These are phyloP conservation scores for Drechslerella dactyloides DNA, from an alignment of 2,329 filamentous ascomycete genomes.

Conservation along the genomic window DNA sequence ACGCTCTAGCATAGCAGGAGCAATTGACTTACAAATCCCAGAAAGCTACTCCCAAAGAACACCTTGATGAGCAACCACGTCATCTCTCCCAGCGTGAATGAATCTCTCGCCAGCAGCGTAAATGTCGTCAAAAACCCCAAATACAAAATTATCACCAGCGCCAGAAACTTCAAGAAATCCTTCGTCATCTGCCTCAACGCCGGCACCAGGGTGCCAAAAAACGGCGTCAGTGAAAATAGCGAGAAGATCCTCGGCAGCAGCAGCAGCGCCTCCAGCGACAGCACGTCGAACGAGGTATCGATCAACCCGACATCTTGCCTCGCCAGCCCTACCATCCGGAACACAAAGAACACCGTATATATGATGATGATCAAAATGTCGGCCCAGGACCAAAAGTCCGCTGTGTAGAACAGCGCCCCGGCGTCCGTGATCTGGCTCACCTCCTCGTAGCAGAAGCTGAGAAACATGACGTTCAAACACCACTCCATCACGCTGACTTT, in stretches of 20 bases:
- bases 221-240: constrained; percentile 82
- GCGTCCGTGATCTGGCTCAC: constrained; percentile 84
- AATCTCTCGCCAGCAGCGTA: constrained; percentile 74
- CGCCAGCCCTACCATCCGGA: constrained; percentile 73
- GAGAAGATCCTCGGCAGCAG: constrained; percentile 89
- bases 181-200: constrained; percentile 94
- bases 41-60: constrained; percentile 77
- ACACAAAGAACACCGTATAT: constrained; percentile 71
- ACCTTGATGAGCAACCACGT: constrained; percentile 79
- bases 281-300: constrained; percentile 83
- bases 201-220: constrained; percentile 86
- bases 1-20: constrained; percentile 66
- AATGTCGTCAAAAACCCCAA: constrained; percentile 88
- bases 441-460: constrained; percentile 66
- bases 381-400: constrained; percentile 81
- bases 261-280: constrained; percentile 85
- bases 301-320: constrained; percentile 69
- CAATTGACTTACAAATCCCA: constrained; percentile 68
- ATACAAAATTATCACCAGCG: constrained; percentile 71
- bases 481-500: constrained; percentile 42
- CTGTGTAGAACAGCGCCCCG: constrained; percentile 81
- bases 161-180: constrained; percentile 82
- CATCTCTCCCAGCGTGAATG: constrained; percentile 71
- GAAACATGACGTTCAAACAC: constrained; percentile 49
- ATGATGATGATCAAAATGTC: constrained; percentile 76